phyloP scores from a whole-genome alignment of 2,329 filamentous ascomycete species.

The Fusarium fracticaudum region DNA sequence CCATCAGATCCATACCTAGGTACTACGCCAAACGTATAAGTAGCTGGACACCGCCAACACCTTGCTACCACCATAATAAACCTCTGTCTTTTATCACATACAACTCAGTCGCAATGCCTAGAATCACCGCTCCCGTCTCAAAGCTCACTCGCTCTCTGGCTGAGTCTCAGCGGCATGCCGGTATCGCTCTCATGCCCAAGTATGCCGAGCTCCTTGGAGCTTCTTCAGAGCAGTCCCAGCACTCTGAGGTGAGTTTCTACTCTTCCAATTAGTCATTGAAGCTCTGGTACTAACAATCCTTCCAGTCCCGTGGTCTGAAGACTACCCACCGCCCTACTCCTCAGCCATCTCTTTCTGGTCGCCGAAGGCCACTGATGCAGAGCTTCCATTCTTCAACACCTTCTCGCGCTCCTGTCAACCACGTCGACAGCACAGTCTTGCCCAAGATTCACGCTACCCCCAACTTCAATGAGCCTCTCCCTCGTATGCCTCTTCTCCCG shows the following conservation, averaged over 20 bases:
- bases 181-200: slow-evolving; percentile 56
- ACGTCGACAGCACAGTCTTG: slow-evolving; percentile 64
- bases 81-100: neutral
- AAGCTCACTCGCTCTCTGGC: slow-evolving; percentile 60
- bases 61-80: neutral
- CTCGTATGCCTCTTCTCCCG: slow-evolving; percentile 68
- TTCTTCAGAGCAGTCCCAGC: slow-evolving; percentile 41
- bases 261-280: neutral
- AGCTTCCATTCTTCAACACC: slow-evolving; percentile 64
- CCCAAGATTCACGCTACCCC: slow-evolving; percentile 53
- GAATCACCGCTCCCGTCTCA: slow-evolving; percentile 59
- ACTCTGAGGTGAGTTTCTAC: slow-evolving; percentile 52
- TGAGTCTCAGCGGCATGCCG: slow-evolving; percentile 53
- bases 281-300: slow-evolving; percentile 16
- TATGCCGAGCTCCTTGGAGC: slow-evolving; percentile 58
- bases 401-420: slow-evolving; percentile 49
- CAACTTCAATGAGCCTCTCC: slow-evolving; percentile 48
- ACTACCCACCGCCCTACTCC: slow-evolving; percentile 60
- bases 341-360: slow-evolving; percentile 55
- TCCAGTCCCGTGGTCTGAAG: slow-evolving; percentile 54
- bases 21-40: slow-evolving; percentile 26
- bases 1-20: neutral
- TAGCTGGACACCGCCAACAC: slow-evolving; percentile 16
- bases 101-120: slow-evolving; percentile 52
- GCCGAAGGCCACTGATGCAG: slow-evolving; percentile 69